Evolutionary conservation across 2,329 filamentous ascomycete genomes (phyloP).

Genomic region (Alternaria sp.): DNA sequence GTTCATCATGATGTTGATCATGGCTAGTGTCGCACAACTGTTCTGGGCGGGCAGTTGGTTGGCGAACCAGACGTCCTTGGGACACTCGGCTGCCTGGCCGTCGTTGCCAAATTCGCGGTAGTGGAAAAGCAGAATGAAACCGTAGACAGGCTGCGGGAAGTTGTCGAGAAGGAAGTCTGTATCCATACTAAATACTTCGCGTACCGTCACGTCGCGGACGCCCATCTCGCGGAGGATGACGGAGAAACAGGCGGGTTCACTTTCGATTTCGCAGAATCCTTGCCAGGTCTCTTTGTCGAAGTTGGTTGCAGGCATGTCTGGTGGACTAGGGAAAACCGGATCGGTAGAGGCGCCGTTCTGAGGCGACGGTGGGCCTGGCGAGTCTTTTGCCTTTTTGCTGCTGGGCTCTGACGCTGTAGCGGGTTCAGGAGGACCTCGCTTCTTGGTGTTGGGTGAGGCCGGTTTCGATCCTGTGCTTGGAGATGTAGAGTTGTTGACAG

Average conservation of each 20-base stretch:
- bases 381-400: constrained; percentile 27
- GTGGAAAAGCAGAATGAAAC: constrained; percentile 87
- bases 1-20: constrained; percentile 95
- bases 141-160: constrained; percentile 62
- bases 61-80: constrained; percentile 83
- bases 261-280: constrained; percentile 85
- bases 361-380: background rate
- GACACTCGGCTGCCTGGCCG: constrained; percentile 60
- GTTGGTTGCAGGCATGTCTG: constrained; percentile 39
- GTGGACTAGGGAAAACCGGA: constrained; percentile 27
- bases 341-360: background rate
- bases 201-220: constrained; percentile 72
- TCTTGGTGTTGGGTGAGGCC: constrained; percentile 17
- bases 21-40: constrained; percentile 88
- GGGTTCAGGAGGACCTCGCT: constrained; percentile 18
- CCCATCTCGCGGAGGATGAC: constrained; percentile 81
- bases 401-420: constrained; percentile 9
- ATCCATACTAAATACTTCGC: constrained; percentile 79
- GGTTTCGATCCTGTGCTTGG: background rate
- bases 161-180: constrained; percentile 29
- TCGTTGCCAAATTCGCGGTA: constrained; percentile 64
- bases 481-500: background rate
- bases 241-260: constrained; percentile 87
- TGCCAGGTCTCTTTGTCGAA: constrained; percentile 61
- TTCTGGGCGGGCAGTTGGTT: constrained; percentile 77